Percentiles rank a stretch among this genome's conserved stretches.
Evolutionary conservation across 345 rosid genomes (phyloP).

Genomic region (Acer saccharum): DNA sequence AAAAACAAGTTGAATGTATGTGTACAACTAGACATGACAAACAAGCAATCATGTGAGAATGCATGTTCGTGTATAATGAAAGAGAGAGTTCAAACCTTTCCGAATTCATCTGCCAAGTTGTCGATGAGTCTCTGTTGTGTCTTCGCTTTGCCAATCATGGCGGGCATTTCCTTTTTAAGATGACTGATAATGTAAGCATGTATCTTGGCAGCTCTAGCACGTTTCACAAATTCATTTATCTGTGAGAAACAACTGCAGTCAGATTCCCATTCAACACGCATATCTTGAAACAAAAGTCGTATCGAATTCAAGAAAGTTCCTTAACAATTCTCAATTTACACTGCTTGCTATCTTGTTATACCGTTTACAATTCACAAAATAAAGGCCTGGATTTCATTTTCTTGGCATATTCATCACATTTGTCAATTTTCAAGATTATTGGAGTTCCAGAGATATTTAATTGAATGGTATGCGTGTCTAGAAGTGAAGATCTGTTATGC

Average conservation of each 20-base stretch:
- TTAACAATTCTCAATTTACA: background rate
- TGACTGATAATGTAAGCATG: conserved; percentile 89
- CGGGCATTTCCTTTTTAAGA: conserved; percentile 92
- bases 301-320: background rate
- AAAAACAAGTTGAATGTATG: background rate
- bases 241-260: conserved; percentile 25
- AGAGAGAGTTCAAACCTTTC: conserved; percentile 48
- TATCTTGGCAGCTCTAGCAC: conserved; percentile 96
- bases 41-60: background rate
- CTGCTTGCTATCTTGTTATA: background rate
- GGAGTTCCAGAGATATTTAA: no score
- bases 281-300: background rate
- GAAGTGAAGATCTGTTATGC: no score
- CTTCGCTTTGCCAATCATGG: conserved; percentile 91
- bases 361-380: no score
- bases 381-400: no score
- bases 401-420: background rate
- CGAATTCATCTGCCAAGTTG: conserved; percentile 75
- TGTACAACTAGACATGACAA: background rate
- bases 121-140: conserved; percentile 80
- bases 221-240: conserved; percentile 96
- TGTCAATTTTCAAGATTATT: background rate
- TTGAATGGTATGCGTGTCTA: no score
- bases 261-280: background rate
- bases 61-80: no score